These are phyloP conservation scores for Bombardia bombarda DNA, from an alignment of 495 filamentous ascomycete species.

Conservation along the genomic window DNA sequence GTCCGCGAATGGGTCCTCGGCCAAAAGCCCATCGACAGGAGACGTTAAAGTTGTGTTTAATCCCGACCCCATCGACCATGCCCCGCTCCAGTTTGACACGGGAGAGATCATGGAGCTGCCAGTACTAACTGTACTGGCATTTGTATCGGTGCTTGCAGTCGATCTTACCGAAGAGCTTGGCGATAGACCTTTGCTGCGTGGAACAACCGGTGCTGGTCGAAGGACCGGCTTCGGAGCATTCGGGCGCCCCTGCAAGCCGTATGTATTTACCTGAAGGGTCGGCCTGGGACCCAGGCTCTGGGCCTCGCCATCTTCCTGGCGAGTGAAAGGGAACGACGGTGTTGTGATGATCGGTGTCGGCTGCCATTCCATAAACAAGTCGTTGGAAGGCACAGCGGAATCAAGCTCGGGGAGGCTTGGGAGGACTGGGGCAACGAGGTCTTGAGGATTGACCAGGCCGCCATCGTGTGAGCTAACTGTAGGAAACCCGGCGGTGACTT, in stretches of 20 bases:
- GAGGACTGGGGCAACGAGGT: conserved; percentile 13
- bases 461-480: conserved; percentile 4
- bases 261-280: conserved; percentile 21
- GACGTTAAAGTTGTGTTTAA: conserved; percentile 25
- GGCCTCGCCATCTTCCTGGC: conserved; percentile 5
- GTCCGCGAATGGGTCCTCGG: conserved; percentile 17
- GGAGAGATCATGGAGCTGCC: conserved; percentile 29
- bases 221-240: no score
- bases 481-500: conserved; percentile 10
- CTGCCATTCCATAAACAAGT: conserved; percentile 18
- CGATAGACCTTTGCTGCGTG: conserved; percentile 25
- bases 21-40: conserved; percentile 17
- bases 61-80: conserved; percentile 23
- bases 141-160: conserved; percentile 25
- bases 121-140: conserved; percentile 17
- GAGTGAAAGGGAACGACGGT: background rate
- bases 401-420: conserved; percentile 24
- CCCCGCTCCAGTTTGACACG: conserved; percentile 25
- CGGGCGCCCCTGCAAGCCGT: conserved; percentile 17
- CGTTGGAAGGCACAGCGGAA: conserved; percentile 12
- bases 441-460: conserved; percentile 23
- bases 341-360: conserved; percentile 2
- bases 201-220: conserved; percentile 8
- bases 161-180: conserved; percentile 34
- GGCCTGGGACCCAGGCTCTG: conserved; percentile 9